Percentiles rank a stretch among this genome's conserved stretches.
phyloP scores from a whole-genome alignment of 345 rosid genomes.

The Limnanthes douglasii region DNA sequence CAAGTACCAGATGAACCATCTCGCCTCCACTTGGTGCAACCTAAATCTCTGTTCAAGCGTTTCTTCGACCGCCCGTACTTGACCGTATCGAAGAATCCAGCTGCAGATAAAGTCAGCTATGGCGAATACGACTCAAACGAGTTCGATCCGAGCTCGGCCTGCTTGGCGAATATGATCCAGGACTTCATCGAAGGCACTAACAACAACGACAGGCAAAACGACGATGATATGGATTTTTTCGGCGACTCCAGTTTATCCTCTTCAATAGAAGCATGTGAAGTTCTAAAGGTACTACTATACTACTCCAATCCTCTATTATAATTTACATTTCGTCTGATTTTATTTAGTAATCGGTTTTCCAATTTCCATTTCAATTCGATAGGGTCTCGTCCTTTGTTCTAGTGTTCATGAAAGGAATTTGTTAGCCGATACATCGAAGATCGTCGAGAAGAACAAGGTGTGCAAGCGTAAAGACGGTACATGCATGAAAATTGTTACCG shows the following conservation, averaged over 20 bases:
- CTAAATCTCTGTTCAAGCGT: conserved; percentile 67
- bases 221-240: conserved; percentile 42
- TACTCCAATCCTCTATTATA: not conserved
- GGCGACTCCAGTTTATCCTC: conserved; percentile 19
- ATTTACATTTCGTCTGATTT: not conserved
- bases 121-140: conserved; percentile 29
- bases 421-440: conserved; percentile 43
- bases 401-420: conserved; percentile 43
- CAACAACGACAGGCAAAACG: conserved; percentile 22
- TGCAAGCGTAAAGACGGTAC: conserved; percentile 38
- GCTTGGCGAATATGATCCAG: conserved; percentile 63
- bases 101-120: conserved; percentile 21
- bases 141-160: conserved; percentile 68
- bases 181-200: conserved; percentile 58
- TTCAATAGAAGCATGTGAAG: conserved; percentile 32
- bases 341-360: not conserved
- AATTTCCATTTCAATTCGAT: not conserved
- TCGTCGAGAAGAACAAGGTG: conserved; percentile 56
- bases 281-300: conserved; percentile 49
- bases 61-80: conserved; percentile 73
- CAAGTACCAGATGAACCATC: conserved; percentile 18
- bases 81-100: conserved; percentile 20
- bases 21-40: conserved; percentile 30
- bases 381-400: conserved; percentile 51
- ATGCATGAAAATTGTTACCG: conserved; percentile 34